Evolutionary conservation across 805 yeast species (phyloP), one percentile per base, ranked within the genome.

Genomic region (Teunomyces stri): DNA sequence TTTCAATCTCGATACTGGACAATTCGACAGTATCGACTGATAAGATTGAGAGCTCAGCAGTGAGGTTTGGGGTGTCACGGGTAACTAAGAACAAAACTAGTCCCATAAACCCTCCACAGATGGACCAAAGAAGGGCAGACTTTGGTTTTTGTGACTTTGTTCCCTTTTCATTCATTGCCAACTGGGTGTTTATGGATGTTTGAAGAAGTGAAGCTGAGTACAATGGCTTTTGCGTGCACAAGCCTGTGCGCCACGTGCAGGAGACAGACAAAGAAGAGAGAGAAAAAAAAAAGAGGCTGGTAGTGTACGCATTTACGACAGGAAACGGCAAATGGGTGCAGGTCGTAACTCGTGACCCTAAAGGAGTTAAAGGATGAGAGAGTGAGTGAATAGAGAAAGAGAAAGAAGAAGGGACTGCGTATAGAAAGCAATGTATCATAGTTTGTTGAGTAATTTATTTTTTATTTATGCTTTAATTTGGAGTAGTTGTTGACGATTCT

Each of bases 1-100:
- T 48, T 22, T 45, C 48, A 15, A 18, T 41, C 29, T 49, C 34
- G 12, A 9, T 4, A 6, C 33, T 29, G 22, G n/a, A 15, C 15
- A 39, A 39, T 18, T 39, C 28, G 18, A 21, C 18, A 6, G 40
- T 20, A n/a, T 37, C 29, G 9, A 37, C 40, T 7, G 40, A 37
- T 21, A 37, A 9, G 15, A 37, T 37, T 15, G 40, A 37, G 9
- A 27, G 34, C 16, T 5, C 16, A 6, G 18, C 6, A 29, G 18
- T 13, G 40, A 27, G 12, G 29, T 11, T 37, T 25, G 40, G 28
- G 15, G 6, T 4, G 15, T 13, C 15, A 20, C 16, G 13, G n/a
- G 20, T 37, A 3, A 5, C 22, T 15, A n/a, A n/a, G 29, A 37
- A 25, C 29, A 37, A 21, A 10, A 37, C 16, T 22, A 37, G 40